Evolutionary conservation across 2,329 filamentous ascomycete species (phyloP).

Genomic region (Purpureocillium lavendulum): DNA sequence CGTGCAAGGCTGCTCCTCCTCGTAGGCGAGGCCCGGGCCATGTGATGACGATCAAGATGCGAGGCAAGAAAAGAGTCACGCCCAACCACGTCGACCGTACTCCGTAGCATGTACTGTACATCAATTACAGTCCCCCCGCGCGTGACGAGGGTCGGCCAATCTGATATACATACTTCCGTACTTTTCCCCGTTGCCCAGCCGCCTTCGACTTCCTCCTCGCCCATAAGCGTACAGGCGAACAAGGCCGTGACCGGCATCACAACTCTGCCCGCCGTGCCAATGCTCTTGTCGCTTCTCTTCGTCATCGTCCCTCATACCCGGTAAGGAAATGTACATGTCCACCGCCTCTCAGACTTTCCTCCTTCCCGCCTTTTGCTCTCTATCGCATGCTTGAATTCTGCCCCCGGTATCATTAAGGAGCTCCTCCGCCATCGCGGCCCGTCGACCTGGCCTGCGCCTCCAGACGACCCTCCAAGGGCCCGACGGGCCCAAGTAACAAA

Average conservation of each 20-base stretch:
- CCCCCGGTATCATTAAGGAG: not conserved
- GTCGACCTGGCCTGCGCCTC: not conserved
- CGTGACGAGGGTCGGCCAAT: not conserved
- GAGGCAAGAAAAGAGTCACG: no score
- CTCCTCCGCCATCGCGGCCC: not conserved
- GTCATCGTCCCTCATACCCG: constrained; percentile 4
- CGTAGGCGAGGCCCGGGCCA: no score
- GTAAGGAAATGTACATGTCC: constrained; percentile 1
- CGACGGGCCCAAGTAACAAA: constrained; percentile 4
- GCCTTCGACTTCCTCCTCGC: no score
- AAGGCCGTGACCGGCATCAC: no score
- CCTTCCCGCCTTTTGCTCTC: not conserved
- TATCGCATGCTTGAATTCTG: not conserved
- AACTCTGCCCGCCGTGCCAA: no score
- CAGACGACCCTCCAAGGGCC: not conserved
- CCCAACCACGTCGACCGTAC: no score
- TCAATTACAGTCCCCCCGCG: not conserved
- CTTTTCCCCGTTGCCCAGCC: no score
- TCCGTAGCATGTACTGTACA: not conserved
- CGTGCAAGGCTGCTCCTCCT: no score
- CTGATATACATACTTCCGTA: not conserved
- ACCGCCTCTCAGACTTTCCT: not conserved
- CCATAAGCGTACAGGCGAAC: constrained; percentile 1
- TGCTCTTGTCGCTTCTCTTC: not conserved
- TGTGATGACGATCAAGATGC: no score